A percentile compares a stretch with the other conserved stretches of the same genome.
Conservation (phyloP, 352 stramenopile genomes). For the Phytopythium chamaehyphon region DNA sequence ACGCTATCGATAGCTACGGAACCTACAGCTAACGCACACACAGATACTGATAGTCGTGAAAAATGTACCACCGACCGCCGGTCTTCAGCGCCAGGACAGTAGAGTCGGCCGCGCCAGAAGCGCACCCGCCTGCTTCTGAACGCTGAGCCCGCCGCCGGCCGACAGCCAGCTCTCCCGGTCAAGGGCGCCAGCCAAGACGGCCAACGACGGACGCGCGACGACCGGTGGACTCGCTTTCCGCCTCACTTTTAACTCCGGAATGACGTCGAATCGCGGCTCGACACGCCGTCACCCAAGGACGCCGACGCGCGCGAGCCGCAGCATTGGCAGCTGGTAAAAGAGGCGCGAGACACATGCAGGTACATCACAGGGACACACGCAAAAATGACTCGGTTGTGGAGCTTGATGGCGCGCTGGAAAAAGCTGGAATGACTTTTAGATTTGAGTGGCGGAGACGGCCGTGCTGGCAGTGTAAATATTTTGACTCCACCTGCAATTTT, state of each 20-base stretch:
- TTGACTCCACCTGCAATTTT: too few species aligned
- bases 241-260: constrained; percentile 80
- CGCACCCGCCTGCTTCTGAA: constrained; percentile 30
- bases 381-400: neutral
- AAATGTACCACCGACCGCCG: constrained; percentile 9
- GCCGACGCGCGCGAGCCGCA: constrained; percentile 8
- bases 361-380: too few species aligned
- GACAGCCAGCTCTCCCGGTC: constrained; percentile 8
- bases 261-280: constrained; percentile 21
- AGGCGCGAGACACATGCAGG: constrained; percentile 25
- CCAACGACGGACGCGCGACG: constrained; percentile 21
- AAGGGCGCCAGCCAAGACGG: constrained; percentile 25
- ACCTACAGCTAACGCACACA: constrained; percentile 3
- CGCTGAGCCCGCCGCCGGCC: constrained; percentile 8
- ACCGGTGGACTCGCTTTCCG: constrained; percentile 36
- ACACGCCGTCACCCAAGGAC: constrained; percentile 12
- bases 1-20: constrained; percentile 4
- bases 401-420: too few species aligned
- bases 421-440: too few species aligned
- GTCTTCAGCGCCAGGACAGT: constrained; percentile 40
- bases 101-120: constrained; percentile 41
- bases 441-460: too few species aligned
- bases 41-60: neutral
- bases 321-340: constrained; percentile 67
- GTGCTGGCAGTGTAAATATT: too few species aligned